Percentiles rank a stretch among this genome's conserved stretches.
phyloP scores from a whole-genome alignment of 352 stramenopile genomes.

The Blastocystis sp. region DNA sequence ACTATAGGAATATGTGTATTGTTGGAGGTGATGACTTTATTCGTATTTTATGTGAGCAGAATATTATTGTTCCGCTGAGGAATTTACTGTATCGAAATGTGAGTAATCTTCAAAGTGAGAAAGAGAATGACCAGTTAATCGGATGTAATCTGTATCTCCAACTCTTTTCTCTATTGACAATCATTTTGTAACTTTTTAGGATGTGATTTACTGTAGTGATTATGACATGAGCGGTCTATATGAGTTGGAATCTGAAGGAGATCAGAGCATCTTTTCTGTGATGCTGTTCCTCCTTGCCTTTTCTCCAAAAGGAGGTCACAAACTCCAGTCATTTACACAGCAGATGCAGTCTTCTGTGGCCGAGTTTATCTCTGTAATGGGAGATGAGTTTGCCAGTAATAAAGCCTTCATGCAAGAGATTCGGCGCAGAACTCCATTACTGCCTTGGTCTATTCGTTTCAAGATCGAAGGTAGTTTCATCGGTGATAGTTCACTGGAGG shows the following conservation, averaged over 20 bases:
- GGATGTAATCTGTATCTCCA: slow-evolving; percentile 36
- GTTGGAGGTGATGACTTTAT: slow-evolving; percentile 38
- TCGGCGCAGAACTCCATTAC: too few species aligned
- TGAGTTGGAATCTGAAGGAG: slow-evolving; percentile 8
- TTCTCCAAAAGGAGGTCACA: not conserved
- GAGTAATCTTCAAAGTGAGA: not conserved
- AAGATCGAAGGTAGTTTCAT: slow-evolving; percentile 1
- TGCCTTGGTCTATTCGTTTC: slow-evolving; percentile 17
- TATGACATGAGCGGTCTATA: slow-evolving; percentile 41
- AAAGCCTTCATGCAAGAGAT: not conserved
- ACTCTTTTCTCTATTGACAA: slow-evolving; percentile 51
- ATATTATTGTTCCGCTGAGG: slow-evolving; percentile 17
- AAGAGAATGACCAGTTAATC: slow-evolving; percentile 19
- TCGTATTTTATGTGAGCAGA: not conserved
- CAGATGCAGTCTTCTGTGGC: slow-evolving; percentile 1
- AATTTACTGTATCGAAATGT: slow-evolving; percentile 35
- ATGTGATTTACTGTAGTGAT: slow-evolving; percentile 1
- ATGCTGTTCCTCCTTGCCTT: slow-evolving; percentile 10
- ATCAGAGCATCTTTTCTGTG: not conserved
- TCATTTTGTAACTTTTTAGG: not conserved
- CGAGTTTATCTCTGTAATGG: slow-evolving; percentile 44
- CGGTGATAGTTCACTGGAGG: not conserved
- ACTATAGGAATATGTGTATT: slow-evolving; percentile 49
- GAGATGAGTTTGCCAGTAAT: not conserved
- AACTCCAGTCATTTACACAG: not conserved